Conservation (phyloP, 495 filamentous ascomycete species). For the Aspergillus affinis region DNA sequence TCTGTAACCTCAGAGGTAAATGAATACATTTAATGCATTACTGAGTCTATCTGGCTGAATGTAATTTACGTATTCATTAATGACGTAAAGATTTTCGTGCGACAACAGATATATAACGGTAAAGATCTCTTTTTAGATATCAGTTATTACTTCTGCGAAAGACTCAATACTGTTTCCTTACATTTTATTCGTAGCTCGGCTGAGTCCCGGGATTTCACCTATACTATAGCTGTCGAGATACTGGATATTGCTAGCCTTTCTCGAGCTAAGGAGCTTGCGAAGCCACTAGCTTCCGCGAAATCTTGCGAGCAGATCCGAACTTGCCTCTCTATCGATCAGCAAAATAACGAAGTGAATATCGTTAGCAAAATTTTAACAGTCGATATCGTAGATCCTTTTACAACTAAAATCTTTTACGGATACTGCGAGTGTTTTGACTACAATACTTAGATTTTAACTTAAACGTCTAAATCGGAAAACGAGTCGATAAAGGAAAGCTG, state of each 20-base stretch:
- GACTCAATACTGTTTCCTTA: conserved; percentile 60
- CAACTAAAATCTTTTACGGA: conserved; percentile 56
- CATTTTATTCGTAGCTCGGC: conserved; percentile 44
- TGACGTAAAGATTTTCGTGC: conserved; percentile 50
- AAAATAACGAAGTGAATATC: conserved; percentile 69
- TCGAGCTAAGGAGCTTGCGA: conserved; percentile 44
- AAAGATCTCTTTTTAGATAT: conserved; percentile 77
- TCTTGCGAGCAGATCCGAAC: conserved; percentile 37
- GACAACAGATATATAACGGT: conserved; percentile 64
- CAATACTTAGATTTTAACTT: conserved; percentile 70
- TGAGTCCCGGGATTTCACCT: conserved; percentile 37
- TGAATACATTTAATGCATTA: conserved; percentile 58
- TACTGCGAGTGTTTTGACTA: conserved; percentile 91
- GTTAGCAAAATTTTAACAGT: conserved; percentile 62
- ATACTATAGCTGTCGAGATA: conserved; percentile 63
- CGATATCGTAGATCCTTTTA: conserved; percentile 75
- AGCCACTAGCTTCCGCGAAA: conserved; percentile 24
- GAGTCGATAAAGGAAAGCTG: conserved; percentile 69
- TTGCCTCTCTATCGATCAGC: conserved; percentile 33
- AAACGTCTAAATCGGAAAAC: conserved; percentile 46
- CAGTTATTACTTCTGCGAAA: conserved; percentile 50
- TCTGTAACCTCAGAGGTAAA: conserved; percentile 12
- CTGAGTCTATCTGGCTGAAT: conserved; percentile 70
- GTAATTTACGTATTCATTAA: conserved; percentile 73
- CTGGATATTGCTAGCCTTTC: conserved; percentile 55